phyloP scores from a whole-genome alignment of 768 basidiomycete genomes.

The Mycena leptocephala region DNA sequence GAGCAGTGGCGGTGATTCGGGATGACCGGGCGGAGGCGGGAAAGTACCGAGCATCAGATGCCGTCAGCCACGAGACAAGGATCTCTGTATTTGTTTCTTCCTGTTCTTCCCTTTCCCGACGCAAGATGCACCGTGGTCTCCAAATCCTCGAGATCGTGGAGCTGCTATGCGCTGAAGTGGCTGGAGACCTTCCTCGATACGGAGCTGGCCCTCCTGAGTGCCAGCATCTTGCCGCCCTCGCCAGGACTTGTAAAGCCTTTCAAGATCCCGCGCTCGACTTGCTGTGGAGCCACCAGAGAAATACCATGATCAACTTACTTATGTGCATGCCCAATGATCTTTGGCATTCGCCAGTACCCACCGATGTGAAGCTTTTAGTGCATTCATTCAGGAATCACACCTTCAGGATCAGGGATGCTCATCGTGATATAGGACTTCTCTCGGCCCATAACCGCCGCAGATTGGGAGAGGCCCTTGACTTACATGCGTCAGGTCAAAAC shows the following conservation, averaged over 20 bases:
- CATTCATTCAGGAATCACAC: slow-evolving; percentile 4
- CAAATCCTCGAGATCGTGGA: slow-evolving; percentile 14
- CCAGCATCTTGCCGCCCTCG: slow-evolving; percentile 7
- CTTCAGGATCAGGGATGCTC: slow-evolving; percentile 15
- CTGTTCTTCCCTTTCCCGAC: neutral
- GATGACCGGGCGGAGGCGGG: too few species aligned
- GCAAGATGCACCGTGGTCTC: slow-evolving; percentile 16
- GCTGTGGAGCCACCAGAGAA: slow-evolving; percentile 12
- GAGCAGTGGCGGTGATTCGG: too few species aligned
- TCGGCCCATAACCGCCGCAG: slow-evolving; percentile 9
- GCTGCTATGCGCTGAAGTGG: slow-evolving; percentile 3
- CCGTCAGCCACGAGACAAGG: neutral
- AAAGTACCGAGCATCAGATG: too few species aligned
- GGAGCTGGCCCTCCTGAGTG: neutral
- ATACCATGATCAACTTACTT: slow-evolving; percentile 16
- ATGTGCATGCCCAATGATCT: slow-evolving; percentile 16
- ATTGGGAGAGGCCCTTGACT: slow-evolving; percentile 9
- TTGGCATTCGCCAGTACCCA: slow-evolving; percentile 1
- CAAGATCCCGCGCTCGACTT: slow-evolving; percentile 18
- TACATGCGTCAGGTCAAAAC: slow-evolving; percentile 9
- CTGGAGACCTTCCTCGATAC: slow-evolving; percentile 9
- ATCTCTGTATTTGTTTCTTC: slow-evolving; percentile 8
- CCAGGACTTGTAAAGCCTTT: slow-evolving; percentile 17
- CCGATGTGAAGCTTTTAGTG: slow-evolving; percentile 11
- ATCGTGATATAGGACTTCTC: slow-evolving; percentile 1